Base-by-base conservation (phyloP, 2,329 filamentous ascomycete species). In the Zymoseptoria brevis region DNA sequence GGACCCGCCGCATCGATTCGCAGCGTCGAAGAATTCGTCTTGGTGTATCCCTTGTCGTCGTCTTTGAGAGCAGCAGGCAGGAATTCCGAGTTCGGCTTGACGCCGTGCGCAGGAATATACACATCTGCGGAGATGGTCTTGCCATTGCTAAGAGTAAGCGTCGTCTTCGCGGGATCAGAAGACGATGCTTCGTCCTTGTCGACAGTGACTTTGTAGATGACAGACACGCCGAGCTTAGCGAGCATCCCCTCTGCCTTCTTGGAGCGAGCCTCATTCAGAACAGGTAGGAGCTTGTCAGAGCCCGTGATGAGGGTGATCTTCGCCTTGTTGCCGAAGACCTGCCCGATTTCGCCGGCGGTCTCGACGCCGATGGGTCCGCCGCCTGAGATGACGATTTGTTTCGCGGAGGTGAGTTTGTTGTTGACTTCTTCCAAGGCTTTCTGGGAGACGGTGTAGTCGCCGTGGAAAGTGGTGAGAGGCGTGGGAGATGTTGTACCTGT, bases 61-160 rank as follows among this genome's bases (percentile, higher is more conserved):
- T 76, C 72, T 52, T 68, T 71, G 3, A 84, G 74, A 6, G 73
- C 66, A 3, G 66, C 55, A 0, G 82, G 80, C 1, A 85, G 71
- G 68, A 78, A 85, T 8, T 72, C 73, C 19, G 77, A 80, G 69
- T 82, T 84, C 0, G 81, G 81, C 7, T 71, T 66, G 11, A 78
- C 78, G 26, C 82, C 82, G 13, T 76, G 76, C 0, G 79, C 80
- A 3, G 78, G 75, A 57, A 85, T 77, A 66, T 80, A 83, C 22
- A 82, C 61, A 64, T 84, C 82, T 2, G 77, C 75, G 1, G 74
- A 73, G 48, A 81, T 64, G 2, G 69, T 74, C 52, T 76, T 72
- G 50, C 81, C 81, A 59, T 80, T 78, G 60, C 70, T 72, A 19
- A 83, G 68, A 3, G 67, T 66, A 22, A 81, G 65, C 3, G 75